These are phyloP conservation scores for Termitomyces sp. DNA, from an alignment of 768 basidiomycete species.

Conservation along the genomic window DNA sequence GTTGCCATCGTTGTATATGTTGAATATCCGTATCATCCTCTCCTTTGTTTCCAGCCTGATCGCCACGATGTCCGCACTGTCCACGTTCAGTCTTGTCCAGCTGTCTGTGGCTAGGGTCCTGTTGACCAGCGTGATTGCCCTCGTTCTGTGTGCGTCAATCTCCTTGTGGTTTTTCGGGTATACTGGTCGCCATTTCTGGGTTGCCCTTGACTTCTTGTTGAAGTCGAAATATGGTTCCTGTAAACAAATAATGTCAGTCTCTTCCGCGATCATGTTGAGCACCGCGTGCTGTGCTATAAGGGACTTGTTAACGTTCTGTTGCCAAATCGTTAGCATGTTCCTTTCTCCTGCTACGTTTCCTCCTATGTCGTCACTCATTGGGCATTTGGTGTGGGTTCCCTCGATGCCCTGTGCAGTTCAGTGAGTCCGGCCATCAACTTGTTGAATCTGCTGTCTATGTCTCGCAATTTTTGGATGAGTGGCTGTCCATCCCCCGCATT, in stretches of 20 bases:
- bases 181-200: neutral
- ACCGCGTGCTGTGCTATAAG: slow-evolving; percentile 12
- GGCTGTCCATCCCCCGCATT: too few species aligned
- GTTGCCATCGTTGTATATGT: neutral
- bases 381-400: neutral
- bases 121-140: neutral
- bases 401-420: too few species aligned
- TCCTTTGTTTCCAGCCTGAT: neutral
- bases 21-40: neutral
- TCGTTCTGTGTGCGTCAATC: neutral
- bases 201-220: neutral
- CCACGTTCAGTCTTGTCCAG: neutral
- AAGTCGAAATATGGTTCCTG: neutral
- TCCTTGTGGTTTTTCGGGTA: neutral
- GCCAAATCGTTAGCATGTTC: slow-evolving; percentile 8
- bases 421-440: too few species aligned
- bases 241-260: slow-evolving; percentile 23
- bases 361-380: neutral
- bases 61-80: neutral
- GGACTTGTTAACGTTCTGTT: slow-evolving; percentile 27
- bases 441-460: too few species aligned
- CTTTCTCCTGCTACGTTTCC: neutral
- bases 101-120: neutral
- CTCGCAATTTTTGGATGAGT: too few species aligned
- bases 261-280: slow-evolving; percentile 1